These are phyloP conservation scores for Castanea mollissima DNA, from an alignment of 306 rosid genomes.

Conservation along the genomic window DNA sequence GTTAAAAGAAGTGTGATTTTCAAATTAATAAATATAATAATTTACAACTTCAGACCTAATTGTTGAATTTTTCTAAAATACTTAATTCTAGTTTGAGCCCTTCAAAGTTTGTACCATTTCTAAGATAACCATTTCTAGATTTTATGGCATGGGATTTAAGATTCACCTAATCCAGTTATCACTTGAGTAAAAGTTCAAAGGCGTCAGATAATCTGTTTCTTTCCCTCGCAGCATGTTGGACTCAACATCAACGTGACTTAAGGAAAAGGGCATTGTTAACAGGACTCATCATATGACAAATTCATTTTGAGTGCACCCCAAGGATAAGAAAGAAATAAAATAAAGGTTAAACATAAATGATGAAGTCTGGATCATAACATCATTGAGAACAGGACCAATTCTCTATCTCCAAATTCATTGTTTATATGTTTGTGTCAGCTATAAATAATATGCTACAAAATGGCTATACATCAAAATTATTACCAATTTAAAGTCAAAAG, in stretches of 20 bases:
- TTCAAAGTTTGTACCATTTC: background rate
- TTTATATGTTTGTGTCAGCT: no score
- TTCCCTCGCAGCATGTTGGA: background rate
- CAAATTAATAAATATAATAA: no score
- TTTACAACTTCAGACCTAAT: background rate
- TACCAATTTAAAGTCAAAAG: no score
- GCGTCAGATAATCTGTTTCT: background rate
- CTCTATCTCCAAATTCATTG: no score
- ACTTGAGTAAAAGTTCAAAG: background rate
- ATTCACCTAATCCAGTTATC: no score
- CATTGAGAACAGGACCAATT: no score
- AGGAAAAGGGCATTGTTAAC: background rate
- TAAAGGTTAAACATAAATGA: background rate
- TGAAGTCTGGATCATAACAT: no score
- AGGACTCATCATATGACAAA: background rate
- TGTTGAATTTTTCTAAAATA: background rate
- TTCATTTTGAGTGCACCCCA: background rate
- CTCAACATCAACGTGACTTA: background rate
- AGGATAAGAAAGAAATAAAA: background rate
- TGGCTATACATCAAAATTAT: no score
- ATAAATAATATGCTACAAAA: no score
- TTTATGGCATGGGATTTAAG: no score
- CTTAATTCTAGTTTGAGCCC: background rate
- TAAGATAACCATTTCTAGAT: background rate
- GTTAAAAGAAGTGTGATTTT: no score